Base-by-base conservation (phyloP, 768 basidiomycete species). In the Mycena olivaceomarginata region DNA sequence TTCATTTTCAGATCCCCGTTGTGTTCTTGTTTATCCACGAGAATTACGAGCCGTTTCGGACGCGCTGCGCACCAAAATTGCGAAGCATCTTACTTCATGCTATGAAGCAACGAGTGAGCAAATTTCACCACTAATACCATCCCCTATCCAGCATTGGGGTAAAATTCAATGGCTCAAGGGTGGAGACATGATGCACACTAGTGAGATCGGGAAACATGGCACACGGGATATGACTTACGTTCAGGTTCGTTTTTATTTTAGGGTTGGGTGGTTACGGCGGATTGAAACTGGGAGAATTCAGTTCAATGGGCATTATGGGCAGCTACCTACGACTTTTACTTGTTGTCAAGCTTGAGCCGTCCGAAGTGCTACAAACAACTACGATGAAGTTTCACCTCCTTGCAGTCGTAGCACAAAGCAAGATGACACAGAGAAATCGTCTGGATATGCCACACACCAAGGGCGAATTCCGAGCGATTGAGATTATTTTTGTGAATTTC, bases 141-240 rank as follows among this genome's bases (percentile, higher is more conserved):
- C 70, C 45, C 31, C 22, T 2, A 2, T 71, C 5, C 45, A 71
- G 60, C 70, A 71, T 37, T 72, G 71, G 71, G 71, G 71, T 3
- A 72, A 72, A 16, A 65, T 66, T 43, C 63, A 72, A 18, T 66
- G 51, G 63, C 53, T 72, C 4, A 40, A 66, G 4, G 71, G 63
- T 16, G 71, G 71, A 20, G 71, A 73, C 41, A 66, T 73, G 72
- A 73, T 73, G 64, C 72, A 73, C n/a, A n/a, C 53, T 5, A 22
- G 53, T 8, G 53, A 56, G 15, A 40, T 65, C 13, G 71, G 71
- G 1, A 72, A 72, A 22, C 71, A 72, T 18, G 71, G 71, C 5
- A 72, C 71, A 2, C 37, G 71, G 1, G 70, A 72, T 41, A 72
- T 72, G 62, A 72, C 70, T 8, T 20, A 72, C 64, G 62, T 72